Conservation (phyloP, 2,329 filamentous ascomycete species). For the Ophiostoma himal-ulmi region DNA sequence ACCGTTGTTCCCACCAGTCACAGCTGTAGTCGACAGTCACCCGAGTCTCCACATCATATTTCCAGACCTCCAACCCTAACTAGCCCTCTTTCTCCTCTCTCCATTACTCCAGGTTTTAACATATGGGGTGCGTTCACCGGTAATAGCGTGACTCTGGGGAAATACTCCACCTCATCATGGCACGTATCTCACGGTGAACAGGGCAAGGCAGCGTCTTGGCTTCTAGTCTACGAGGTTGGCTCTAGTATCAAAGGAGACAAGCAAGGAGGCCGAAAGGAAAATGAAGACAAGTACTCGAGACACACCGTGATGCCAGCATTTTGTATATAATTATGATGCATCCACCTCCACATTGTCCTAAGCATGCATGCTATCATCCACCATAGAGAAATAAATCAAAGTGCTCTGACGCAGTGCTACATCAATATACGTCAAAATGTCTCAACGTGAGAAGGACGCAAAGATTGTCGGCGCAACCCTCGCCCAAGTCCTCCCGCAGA, state of each 20-base stretch:
- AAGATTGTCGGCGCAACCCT: constrained; percentile 30
- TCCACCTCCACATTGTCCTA: too few relatives aligned
- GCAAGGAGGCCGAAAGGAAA: not conserved
- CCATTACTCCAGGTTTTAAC: not conserved
- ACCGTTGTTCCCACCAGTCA: not conserved
- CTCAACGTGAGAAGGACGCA: not conserved
- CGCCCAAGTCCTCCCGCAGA: constrained; percentile 19
- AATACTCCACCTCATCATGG: not conserved
- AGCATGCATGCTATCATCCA: too few relatives aligned
- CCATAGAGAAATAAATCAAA: too few relatives aligned
- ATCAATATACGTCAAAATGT: not conserved
- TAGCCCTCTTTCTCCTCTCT: constrained; percentile 1
- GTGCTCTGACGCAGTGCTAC: too few relatives aligned
- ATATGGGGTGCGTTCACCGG: not conserved
- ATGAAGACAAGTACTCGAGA: not conserved
- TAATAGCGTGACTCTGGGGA: not conserved
- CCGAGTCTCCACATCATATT: not conserved
- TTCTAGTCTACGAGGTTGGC: not conserved
- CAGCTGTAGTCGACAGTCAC: not conserved
- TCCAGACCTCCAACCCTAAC: not conserved
- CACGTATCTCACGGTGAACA: not conserved
- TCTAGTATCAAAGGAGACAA: not conserved
- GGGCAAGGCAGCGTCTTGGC: constrained; percentile 1
- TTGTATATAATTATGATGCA: not conserved
- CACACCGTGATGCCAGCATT: not conserved